phyloP scores from a whole-genome alignment of 345 rosid species.

The Eucalyptus pauciflora region DNA sequence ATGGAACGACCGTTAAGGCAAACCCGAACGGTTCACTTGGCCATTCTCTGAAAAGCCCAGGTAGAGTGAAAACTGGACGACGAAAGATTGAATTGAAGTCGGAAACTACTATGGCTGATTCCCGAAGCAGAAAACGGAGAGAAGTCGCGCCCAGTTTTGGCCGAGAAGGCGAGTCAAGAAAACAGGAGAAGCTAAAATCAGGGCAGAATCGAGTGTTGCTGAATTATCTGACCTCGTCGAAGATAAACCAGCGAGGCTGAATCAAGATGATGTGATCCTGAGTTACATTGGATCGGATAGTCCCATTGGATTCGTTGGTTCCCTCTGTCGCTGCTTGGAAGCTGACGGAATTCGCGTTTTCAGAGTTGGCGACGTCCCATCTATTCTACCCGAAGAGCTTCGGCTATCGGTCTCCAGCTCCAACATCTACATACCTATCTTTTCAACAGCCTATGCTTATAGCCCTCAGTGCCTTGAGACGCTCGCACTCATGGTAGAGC shows the following conservation, averaged over 20 bases:
- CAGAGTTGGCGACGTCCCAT: accelerated
- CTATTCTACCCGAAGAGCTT: not conserved
- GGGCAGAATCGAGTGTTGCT: no score
- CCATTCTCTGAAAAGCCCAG: not conserved
- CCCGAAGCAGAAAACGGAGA: not conserved
- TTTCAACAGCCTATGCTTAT: not conserved
- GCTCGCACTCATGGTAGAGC: not conserved
- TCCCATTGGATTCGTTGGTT: no score
- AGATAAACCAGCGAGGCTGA: no score
- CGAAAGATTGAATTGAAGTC: accelerated
- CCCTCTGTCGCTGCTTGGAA: no score
- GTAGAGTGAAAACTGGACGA: not conserved
- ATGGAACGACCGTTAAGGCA: no score
- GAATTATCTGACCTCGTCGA: no score
- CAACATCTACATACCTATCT: not conserved
- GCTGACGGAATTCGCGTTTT: no score
- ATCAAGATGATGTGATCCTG: no score
- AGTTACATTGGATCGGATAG: accelerated
- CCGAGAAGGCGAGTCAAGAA: no score
- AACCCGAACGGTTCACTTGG: not conserved
- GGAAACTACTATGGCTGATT: accelerated
- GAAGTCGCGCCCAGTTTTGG: not conserved
- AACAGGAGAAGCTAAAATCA: no score
- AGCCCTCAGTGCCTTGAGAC: not conserved
- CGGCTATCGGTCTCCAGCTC: not conserved